Conservation (phyloP, 768 basidiomycete genomes). For the Tricholoma saponaceum region DNA sequence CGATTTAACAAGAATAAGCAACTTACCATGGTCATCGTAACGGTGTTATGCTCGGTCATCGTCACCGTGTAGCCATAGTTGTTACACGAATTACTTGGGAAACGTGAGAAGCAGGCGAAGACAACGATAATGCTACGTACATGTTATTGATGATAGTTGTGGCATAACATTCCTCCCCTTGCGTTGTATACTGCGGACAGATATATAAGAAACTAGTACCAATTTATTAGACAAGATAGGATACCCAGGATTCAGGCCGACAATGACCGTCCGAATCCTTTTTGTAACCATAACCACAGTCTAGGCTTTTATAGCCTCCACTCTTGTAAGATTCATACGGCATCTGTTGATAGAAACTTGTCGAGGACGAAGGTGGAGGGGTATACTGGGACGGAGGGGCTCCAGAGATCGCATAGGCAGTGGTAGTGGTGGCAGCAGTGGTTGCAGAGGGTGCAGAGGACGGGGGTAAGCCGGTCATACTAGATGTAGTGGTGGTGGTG, state of each 20-base stretch:
- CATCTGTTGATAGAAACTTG: conserved; percentile 44
- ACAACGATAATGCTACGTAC: conserved; percentile 6
- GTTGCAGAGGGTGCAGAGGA: conserved; percentile 16
- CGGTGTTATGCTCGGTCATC: conserved; percentile 30
- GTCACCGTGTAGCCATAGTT: conserved; percentile 31
- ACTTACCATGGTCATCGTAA: conserved; percentile 24
- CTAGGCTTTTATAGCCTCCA: conserved; percentile 63
- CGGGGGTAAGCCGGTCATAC: conserved; percentile 15
- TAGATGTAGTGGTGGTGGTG: conserved; percentile 19
- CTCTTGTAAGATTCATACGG: conserved; percentile 55
- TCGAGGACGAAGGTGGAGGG: conserved; percentile 27
- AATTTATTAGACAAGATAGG: conserved; percentile 8
- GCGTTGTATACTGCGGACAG: conserved; percentile 29
- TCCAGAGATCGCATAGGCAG: conserved; percentile 22
- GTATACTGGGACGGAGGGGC: conserved; percentile 29
- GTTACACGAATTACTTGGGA: conserved; percentile 18
- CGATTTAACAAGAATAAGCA: background rate
- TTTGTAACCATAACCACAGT: conserved; percentile 68
- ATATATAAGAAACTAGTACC: conserved; percentile 1
- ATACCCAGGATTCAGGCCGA: conserved; percentile 53
- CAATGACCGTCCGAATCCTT: conserved; percentile 57
- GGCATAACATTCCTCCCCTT: conserved; percentile 53
- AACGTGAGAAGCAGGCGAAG: conserved; percentile 1
- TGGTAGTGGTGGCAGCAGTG: background rate
- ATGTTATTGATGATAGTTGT: conserved; percentile 54